Base-by-base conservation (phyloP, 805 yeast genomes). In the Teunomyces lycoperdinae region DNA sequence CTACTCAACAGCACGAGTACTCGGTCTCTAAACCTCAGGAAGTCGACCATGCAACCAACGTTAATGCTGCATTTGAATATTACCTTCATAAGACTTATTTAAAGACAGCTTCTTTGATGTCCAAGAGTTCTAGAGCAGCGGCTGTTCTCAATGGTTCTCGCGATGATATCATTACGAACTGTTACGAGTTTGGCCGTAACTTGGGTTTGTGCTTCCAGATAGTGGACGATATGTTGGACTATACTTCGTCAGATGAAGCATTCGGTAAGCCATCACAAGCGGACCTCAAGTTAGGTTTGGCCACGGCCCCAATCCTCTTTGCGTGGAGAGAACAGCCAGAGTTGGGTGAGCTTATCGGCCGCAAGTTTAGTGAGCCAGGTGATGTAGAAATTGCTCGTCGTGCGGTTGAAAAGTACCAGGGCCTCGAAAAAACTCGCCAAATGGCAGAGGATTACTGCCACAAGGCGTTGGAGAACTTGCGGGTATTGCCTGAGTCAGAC, bases 201-300 rank as follows among this genome's bases (percentile, higher is more conserved):
- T 73, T 94, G 47, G 99, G 99, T 0, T 78, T 94, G 34, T 94
- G 97, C 63, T 94, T 94, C 78, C 99, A 92, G 70, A 78, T 94
- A 50, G 95, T 94, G 14, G 99, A 94, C 68, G 99, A 94, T 67
- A 83, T 92, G 84, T 78, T 94, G 54, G 99, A 94, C 68, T 94
- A 89, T 66, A 89, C 97, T 0, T 84, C 89, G n/a, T 82, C 91
- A 28, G 88, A 89, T 14, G 81, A 80, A 36, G 82, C 87, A 44
- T 71, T 94, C 49, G 99, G 99, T 32, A 94, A 94, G 66, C 98
- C 99, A 2, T 85, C 96, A 7, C 96, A 94, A 57, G 97, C 97
- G 3, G 99, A 94, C 69, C 76, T 94, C 57, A 83, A 91, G 64
- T 74, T 94, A 39, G 99, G 99, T 0, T 77, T 94, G 57, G 98